phyloP scores from a whole-genome alignment of 2,329 filamentous ascomycete species.

The Aspergillus viridinutans region DNA sequence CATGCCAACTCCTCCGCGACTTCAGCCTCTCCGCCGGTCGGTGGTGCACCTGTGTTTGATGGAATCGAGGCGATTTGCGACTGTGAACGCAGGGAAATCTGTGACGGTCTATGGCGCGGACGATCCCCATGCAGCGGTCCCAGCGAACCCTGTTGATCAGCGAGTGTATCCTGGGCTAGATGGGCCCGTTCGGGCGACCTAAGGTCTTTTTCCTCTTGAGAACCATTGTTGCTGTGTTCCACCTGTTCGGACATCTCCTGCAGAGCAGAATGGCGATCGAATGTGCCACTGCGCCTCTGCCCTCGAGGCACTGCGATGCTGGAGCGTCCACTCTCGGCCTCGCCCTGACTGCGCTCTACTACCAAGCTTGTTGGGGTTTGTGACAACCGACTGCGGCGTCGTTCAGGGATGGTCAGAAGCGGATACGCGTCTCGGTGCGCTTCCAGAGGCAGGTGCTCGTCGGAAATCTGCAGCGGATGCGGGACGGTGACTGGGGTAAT shows the following conservation, averaged over 20 bases:
- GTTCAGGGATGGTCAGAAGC: constrained; percentile 55
- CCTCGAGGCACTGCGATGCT: constrained; percentile 50
- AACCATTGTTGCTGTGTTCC: constrained; percentile 22
- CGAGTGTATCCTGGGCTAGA: constrained; percentile 20
- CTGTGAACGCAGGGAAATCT: constrained; percentile 38
- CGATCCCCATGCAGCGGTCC: constrained; percentile 18
- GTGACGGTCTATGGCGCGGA: constrained; percentile 38
- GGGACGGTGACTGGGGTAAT: constrained; percentile 45
- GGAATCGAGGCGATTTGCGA: constrained; percentile 38
- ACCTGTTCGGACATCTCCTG: constrained; percentile 25
- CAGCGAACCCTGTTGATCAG: constrained; percentile 5
- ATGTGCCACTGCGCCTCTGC: constrained; percentile 34
- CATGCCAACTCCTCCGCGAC: constrained; percentile 72
- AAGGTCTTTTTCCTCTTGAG: constrained; percentile 24
- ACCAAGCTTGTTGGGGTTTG: constrained; percentile 43
- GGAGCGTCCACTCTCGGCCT: constrained; percentile 47
- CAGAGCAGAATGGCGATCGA: constrained; percentile 17
- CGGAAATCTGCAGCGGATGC: constrained; percentile 26
- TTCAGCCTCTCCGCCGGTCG: constrained; percentile 46
- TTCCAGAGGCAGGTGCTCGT: constrained; percentile 32
- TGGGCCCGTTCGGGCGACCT: constrained; percentile 29
- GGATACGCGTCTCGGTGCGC: constrained; percentile 49
- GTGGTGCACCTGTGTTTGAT: constrained; percentile 29
- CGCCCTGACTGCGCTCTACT: constrained; percentile 45
- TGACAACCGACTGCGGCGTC: constrained; percentile 51